Evolutionary conservation across 1,139 yeast species (phyloP), one percentile per base, ranked within the genome.

Genomic region (Scheffersomyces lignicola): DNA sequence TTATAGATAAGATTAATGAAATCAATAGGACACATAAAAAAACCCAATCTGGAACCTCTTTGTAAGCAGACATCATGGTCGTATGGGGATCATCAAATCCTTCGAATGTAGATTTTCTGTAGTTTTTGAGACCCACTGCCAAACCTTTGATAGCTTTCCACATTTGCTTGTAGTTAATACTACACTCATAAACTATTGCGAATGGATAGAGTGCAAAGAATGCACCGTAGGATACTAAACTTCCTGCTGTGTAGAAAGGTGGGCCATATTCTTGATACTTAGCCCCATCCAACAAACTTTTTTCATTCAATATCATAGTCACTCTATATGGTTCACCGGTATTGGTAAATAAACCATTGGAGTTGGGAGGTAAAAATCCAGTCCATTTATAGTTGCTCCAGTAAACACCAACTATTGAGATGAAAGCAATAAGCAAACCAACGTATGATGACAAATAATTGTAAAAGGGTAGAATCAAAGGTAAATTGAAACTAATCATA

Each of bases 1-100:
- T 43, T 21, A 77, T 64, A 3, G 76, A 80, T 36, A 76, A 56
- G 3, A 60, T 65, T 3, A 77, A 48, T 2, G 83, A 67, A 12
- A 69, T 42, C 8, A 73, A 42, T 32, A 79, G 52, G 14, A 78
- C 64, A 5, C 60, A 35, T 20, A 74, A 43, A 45, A 71, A 80
- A 69, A 78, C 77, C 73, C 75, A 73, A 37, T 77, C 80, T 8
- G 85, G 84, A 13, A 77, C 83, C 43, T 79, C 85, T 28, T 63
- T 65, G 51, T 77, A 77, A 17, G 57, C 55, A 11, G 64, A 43
- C 79, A 77, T 77, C 73, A 76, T 69, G 31, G 65, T 60, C 32
- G 75, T 67, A 43, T 77, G 80, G 0, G 81, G 73, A 42, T 78
- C 84, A 17, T 65, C 49, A 35, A 47, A 65, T 3, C 57, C 62